These are phyloP conservation scores for Phanerochaete carnosa DNA, from an alignment of 768 basidiomycete species.

Conservation along the genomic window DNA sequence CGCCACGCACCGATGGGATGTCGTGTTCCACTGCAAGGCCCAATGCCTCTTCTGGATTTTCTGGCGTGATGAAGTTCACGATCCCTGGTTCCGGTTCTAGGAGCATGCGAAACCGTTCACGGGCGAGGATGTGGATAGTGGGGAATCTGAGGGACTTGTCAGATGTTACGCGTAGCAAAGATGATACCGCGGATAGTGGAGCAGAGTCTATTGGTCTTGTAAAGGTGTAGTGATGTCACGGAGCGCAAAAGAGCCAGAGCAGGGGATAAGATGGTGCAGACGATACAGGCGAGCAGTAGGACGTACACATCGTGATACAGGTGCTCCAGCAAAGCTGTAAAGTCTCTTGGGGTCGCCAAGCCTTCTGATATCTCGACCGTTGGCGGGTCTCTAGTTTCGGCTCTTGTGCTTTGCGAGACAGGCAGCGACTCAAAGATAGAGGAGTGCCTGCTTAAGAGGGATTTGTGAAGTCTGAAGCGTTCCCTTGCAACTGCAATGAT, in stretches of 20 bases:
- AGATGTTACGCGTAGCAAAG: constrained; percentile 57
- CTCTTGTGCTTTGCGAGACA: not conserved
- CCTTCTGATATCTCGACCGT: constrained; percentile 34
- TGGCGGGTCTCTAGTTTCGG: constrained; percentile 2
- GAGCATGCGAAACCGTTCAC: constrained; percentile 39
- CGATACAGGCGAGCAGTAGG: constrained; percentile 2
- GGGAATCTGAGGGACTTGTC: constrained; percentile 57
- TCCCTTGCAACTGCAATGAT: constrained; percentile 42
- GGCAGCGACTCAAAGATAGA: constrained; percentile 20
- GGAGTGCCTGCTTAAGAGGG: constrained; percentile 52
- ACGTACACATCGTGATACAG: constrained; percentile 70
- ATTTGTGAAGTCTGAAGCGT: constrained; percentile 55
- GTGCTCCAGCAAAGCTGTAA: constrained; percentile 56
- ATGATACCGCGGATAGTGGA: constrained; percentile 44
- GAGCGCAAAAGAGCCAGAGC: not conserved
- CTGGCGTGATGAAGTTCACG: constrained; percentile 31
- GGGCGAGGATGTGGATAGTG: constrained; percentile 43
- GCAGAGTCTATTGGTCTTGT: constrained; percentile 45
- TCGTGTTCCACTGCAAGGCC: constrained; percentile 45
- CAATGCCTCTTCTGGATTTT: constrained; percentile 51
- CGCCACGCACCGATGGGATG: constrained; percentile 43
- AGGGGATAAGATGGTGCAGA: not conserved
- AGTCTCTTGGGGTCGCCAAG: constrained; percentile 38
- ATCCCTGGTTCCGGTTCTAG: constrained; percentile 37
- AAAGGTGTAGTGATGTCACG: not conserved